Evolutionary conservation across 1,284 basidiomycete genomes (phyloP).

Genomic region (Sanghuangporus weigelae): DNA sequence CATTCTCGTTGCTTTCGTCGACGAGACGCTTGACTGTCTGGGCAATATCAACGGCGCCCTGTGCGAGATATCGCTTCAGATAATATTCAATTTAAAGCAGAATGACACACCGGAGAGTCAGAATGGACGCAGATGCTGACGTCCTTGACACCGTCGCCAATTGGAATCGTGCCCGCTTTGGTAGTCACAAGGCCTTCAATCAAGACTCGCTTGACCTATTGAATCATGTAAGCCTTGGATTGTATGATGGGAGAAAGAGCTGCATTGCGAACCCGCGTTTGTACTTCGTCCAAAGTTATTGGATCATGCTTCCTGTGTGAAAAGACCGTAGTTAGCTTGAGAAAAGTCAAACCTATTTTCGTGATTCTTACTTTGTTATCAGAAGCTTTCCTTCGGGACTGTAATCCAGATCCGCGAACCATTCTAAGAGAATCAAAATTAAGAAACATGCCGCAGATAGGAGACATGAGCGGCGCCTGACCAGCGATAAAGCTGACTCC

Average conservation of each 20-base stretch:
- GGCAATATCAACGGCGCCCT: slow-evolving; percentile 51
- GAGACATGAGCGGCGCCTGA: slow-evolving; percentile 20
- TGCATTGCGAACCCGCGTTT: slow-evolving; percentile 34
- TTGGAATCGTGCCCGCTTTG: slow-evolving; percentile 35
- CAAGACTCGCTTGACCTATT: slow-evolving; percentile 42
- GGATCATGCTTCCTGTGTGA: slow-evolving; percentile 44
- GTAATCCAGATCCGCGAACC: slow-evolving; percentile 61
- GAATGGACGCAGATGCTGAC: slow-evolving; percentile 63
- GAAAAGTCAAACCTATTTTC: not conserved
- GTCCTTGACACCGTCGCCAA: slow-evolving; percentile 39
- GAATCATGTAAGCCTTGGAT: not conserved
- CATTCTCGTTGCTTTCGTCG: slow-evolving; percentile 38
- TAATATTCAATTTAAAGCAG: not conserved
- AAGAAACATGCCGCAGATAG: not conserved
- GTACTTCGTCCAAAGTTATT: slow-evolving; percentile 38
- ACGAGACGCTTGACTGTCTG: slow-evolving; percentile 44
- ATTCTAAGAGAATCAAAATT: slow-evolving; percentile 35
- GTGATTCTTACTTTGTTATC: slow-evolving; percentile 44
- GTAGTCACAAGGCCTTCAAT: slow-evolving; percentile 42
- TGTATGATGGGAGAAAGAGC: not conserved
- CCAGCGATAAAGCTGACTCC: slow-evolving; percentile 56
- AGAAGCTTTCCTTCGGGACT: slow-evolving; percentile 46
- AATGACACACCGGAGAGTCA: slow-evolving; percentile 49
- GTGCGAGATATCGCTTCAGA: not conserved
- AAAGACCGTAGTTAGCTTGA: not conserved